phyloP scores from a whole-genome alignment of 495 filamentous ascomycete genomes.

The Aspergillus haitiensis region DNA sequence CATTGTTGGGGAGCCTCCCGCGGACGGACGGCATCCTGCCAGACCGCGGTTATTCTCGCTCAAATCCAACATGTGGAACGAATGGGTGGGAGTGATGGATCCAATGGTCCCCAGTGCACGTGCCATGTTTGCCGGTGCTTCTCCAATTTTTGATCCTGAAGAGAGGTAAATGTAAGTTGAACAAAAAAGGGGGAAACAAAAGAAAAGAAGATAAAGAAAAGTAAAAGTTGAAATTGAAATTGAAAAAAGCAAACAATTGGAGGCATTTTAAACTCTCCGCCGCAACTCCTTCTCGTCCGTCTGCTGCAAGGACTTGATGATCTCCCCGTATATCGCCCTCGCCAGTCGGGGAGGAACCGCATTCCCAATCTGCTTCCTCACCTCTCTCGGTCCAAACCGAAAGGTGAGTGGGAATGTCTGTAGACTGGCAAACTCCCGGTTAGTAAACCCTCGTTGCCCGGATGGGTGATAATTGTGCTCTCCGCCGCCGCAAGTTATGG shows the following conservation, averaged over 20 bases:
- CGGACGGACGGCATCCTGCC: slow-evolving; percentile 19
- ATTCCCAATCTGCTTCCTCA: slow-evolving; percentile 81
- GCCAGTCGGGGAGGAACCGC: slow-evolving; percentile 73
- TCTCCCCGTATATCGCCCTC: slow-evolving; percentile 56
- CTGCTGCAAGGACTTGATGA: slow-evolving; percentile 56
- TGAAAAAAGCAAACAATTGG: background rate
- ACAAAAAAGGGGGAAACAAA: background rate
- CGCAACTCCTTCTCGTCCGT: slow-evolving; percentile 50
- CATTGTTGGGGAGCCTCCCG: slow-evolving; percentile 2
- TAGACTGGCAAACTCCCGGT: slow-evolving; percentile 71
- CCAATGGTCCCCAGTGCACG: background rate
- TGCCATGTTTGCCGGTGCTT: background rate
- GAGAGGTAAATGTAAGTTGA: too few relatives aligned
- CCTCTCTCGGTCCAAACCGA: slow-evolving; percentile 48
- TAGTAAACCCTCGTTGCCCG: slow-evolving; percentile 65
- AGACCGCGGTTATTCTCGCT: slow-evolving; percentile 16
- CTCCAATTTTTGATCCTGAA: too few relatives aligned
- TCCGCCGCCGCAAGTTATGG: slow-evolving; percentile 70
- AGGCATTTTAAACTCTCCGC: background rate
- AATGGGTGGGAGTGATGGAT: background rate
- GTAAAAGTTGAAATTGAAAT: background rate
- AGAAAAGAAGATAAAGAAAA: background rate
- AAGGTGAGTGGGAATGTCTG: slow-evolving; percentile 72
- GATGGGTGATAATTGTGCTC: slow-evolving; percentile 67
- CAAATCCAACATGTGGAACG: background rate